These are phyloP conservation scores for Cutaneotrichosporon dermatis DNA, from an alignment of 1,284 basidiomycete species.

Conservation along the genomic window DNA sequence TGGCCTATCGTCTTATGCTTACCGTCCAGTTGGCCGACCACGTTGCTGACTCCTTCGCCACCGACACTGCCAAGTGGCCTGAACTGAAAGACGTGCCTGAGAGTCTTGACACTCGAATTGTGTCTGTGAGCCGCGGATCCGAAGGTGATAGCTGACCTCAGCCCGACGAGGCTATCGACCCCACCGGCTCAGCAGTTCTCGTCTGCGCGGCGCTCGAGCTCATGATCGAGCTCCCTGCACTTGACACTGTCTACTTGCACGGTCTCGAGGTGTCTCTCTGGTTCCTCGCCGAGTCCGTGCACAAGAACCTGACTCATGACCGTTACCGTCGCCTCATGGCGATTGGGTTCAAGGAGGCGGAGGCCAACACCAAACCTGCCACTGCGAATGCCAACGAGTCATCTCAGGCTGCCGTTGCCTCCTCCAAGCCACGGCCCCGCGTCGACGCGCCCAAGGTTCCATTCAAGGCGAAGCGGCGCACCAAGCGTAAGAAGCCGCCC, in stretches of 20 bases:
- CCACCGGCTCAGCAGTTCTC: neutral
- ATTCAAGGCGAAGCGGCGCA: neutral
- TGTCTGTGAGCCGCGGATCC: neutral
- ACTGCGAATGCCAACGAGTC: too few species aligned
- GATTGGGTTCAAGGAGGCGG: neutral
- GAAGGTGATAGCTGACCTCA: neutral
- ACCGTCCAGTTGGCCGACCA: neutral
- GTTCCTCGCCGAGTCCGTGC: neutral
- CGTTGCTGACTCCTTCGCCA: neutral
- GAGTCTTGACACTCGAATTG: neutral
- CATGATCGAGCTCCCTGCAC: neutral
- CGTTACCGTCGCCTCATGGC: neutral
- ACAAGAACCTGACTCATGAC: neutral
- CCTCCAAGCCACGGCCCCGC: neutral
- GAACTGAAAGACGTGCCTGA: neutral
- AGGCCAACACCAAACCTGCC: neutral
- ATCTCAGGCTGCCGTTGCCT: neutral
- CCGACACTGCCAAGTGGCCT: neutral
- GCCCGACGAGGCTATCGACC: neutral
- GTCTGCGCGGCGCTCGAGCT: constrained; percentile 1
- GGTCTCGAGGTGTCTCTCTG: neutral
- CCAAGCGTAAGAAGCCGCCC: neutral
- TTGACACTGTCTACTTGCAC: neutral
- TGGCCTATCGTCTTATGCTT: neutral
- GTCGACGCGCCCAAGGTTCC: constrained; percentile 1